Base-by-base conservation (phyloP, 371 early-diverging fungal species). In the Mortierella polycephala region DNA sequence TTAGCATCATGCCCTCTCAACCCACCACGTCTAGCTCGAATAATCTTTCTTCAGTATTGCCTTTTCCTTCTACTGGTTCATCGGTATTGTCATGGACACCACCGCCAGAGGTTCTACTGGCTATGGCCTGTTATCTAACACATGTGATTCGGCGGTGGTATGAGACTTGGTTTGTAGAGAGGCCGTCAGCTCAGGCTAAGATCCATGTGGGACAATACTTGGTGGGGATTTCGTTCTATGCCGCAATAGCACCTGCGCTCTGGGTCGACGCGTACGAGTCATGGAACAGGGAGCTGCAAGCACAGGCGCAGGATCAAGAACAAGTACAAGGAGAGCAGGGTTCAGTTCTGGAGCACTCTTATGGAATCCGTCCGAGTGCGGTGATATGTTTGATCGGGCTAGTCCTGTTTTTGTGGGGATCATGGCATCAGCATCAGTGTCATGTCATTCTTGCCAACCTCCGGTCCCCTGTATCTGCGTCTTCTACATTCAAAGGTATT, bases 151-250 rank as follows among this genome's bases (percentile, higher is more conserved):
- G 91, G 61, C 86, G 95, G 45, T 84, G 88, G 12, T 89, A 90
- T 62, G 95, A 94, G 74, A 84, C 85, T 7, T 80, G 87, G 61
- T 86, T 62, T 42, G 81, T 91, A 14, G 90, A 93, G 60, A 74
- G 75, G 46, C 89, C 91, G 1, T 85, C 87, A 0, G 64, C 76
- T 7, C 60, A 57, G 3, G 91, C 93, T 1, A 82, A 74, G 23
- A 91, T 95, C 86, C 91, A 94, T 76, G 41, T 89, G 7, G 85
- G 84, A 1, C 93, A 93, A 71, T 92, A 92, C 67, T 56, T 88
- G 0, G 68, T 86, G 5, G 95, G 94, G 2, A 64, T 94, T 37
- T 82, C 88, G 7, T 94, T 89, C 63, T 95, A 95, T 75, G 69
- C 88, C 5, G 83, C 86, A 7, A 88, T 88, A 12, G 86, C 89